Evolutionary conservation across 2,329 filamentous ascomycete species (phyloP).

Genomic region (Fusarium stilboides): DNA sequence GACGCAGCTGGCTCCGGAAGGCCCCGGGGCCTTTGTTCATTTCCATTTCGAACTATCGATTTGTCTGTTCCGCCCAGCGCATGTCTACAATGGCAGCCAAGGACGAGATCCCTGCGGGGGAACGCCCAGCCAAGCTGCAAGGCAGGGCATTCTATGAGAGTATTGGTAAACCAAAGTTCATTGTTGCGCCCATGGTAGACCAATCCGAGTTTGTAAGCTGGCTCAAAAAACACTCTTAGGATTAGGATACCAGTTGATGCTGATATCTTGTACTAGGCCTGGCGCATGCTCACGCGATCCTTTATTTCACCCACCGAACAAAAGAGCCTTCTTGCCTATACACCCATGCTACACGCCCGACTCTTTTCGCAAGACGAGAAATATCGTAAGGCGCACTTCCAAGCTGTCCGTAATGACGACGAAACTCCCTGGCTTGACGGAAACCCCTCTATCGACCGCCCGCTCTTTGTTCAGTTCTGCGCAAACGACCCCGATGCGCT

Average conservation of each 20-base stretch:
- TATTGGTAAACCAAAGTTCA: slow-evolving; percentile 89
- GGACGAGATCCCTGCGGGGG: slow-evolving; percentile 39
- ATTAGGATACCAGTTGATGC: background rate
- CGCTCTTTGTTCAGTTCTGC: slow-evolving; percentile 97
- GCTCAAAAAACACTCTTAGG: background rate
- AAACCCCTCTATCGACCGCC: slow-evolving; percentile 86
- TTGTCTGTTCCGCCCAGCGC: slow-evolving; percentile 26
- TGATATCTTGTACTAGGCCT: slow-evolving; percentile 73
- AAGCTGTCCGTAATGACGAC: slow-evolving; percentile 67
- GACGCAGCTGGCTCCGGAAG: slow-evolving; percentile 44
- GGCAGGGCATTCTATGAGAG: slow-evolving; percentile 95
- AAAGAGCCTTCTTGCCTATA: slow-evolving; percentile 84
- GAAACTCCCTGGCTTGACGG: slow-evolving; percentile 81
- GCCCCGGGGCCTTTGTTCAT: slow-evolving; percentile 38
- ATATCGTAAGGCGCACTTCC: slow-evolving; percentile 86
- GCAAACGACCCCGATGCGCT: slow-evolving; percentile 87
- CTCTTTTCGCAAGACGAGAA: slow-evolving; percentile 83
- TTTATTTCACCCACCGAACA: slow-evolving; percentile 81
- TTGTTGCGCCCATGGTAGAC: slow-evolving; percentile 98
- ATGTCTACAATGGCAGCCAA: slow-evolving; percentile 54
- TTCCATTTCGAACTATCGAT: slow-evolving; percentile 11
- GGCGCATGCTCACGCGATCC: slow-evolving; percentile 95
- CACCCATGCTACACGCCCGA: slow-evolving; percentile 96
- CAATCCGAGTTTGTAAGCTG: slow-evolving; percentile 92
- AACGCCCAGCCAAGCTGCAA: slow-evolving; percentile 72